A percentile compares a stretch with the other conserved stretches of the same genome.
phyloP scores from a whole-genome alignment of 23 red algal species.

The Gracilariopsis chorda region DNA sequence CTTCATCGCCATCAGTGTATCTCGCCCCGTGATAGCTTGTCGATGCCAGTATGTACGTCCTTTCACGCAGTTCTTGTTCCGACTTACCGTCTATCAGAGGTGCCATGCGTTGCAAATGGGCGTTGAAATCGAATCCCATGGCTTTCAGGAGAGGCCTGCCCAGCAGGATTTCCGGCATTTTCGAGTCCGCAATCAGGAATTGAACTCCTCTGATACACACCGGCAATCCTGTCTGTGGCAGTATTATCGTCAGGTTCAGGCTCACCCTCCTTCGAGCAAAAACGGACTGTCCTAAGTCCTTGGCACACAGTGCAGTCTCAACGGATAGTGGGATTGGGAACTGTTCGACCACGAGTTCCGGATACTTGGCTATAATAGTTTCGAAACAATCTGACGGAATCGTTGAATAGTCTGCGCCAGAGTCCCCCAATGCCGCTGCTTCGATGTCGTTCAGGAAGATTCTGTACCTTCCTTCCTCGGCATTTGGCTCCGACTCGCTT shows the following conservation, averaged over 20 bases:
- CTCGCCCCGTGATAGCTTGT: background rate
- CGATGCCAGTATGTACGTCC: background rate
- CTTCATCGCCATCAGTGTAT: background rate
- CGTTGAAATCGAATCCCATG: conserved; percentile 1
- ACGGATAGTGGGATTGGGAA: background rate
- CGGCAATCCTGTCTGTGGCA: background rate
- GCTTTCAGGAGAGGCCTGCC: background rate
- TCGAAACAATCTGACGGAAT: background rate
- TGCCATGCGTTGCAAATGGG: background rate
- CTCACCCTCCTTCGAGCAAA: background rate
- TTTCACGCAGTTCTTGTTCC: background rate
- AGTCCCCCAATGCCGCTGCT: background rate
- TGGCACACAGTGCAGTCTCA: background rate
- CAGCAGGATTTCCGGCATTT: background rate
- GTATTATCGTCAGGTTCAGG: background rate
- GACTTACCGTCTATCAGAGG: background rate
- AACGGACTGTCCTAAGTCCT: background rate
- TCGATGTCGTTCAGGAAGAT: conserved; percentile 2
- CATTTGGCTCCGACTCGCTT: background rate
- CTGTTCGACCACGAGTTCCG: background rate
- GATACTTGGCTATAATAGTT: background rate
- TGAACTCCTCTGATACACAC: background rate
- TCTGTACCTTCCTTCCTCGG: background rate
- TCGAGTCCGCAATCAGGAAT: background rate
- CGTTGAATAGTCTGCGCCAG: background rate